Percentiles rank a stretch among this genome's conserved stretches.
phyloP scores from a whole-genome alignment of 805 yeast species.

The Lipomyces oligophaga region DNA sequence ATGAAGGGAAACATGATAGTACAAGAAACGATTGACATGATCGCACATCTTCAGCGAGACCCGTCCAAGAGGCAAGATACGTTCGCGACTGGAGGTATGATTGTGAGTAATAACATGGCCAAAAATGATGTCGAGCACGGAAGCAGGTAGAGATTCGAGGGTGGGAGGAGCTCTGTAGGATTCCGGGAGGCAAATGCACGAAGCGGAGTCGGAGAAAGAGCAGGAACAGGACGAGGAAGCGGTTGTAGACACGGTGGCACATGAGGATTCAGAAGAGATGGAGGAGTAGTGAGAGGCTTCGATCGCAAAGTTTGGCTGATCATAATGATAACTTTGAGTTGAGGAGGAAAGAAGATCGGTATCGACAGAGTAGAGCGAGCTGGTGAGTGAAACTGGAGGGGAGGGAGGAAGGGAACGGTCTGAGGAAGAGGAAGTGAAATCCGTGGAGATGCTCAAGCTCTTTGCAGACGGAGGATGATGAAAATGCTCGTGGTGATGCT shows the following conservation, averaged over 20 bases:
- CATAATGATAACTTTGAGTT: no score
- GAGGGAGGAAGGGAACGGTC: no score
- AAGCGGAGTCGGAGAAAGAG: neutral
- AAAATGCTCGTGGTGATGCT: no score
- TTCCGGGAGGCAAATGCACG: neutral
- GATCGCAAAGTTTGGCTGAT: no score
- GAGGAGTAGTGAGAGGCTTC: no score
- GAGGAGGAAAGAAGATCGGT: neutral
- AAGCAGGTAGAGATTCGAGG: constrained; percentile 14
- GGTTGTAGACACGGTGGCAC: constrained; percentile 1
- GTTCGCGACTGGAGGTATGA: constrained; percentile 1
- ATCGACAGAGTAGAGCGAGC: constrained; percentile 6
- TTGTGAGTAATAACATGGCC: constrained; percentile 8
- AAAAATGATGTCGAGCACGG: constrained; percentile 16
- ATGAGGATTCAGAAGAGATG: no score
- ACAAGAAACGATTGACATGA: constrained; percentile 25
- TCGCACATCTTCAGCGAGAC: constrained; percentile 15
- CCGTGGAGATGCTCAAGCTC: no score
- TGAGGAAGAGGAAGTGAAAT: no score
- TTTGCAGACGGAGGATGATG: no score
- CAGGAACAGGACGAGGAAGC: neutral
- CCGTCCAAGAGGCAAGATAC: constrained; percentile 21
- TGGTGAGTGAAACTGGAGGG: constrained; percentile 9
- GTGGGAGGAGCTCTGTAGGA: no score
- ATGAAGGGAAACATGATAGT: constrained; percentile 12